Percentiles rank a stretch among this genome's conserved stretches.
These are phyloP conservation scores for Bruguiera gymnorhiza DNA, from an alignment of 345 rosid species.

Conservation along the genomic window DNA sequence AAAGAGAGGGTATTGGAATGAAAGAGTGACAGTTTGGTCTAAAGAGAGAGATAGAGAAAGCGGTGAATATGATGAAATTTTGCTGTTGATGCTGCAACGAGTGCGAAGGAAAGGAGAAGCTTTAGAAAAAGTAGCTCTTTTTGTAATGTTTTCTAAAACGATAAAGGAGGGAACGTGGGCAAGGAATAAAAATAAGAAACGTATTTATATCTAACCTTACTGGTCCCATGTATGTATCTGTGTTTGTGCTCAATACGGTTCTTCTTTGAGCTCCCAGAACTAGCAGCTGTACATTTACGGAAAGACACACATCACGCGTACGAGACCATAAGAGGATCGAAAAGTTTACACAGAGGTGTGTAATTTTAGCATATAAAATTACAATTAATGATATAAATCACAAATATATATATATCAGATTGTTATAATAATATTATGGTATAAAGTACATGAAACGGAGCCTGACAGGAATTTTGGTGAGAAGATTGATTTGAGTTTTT, in stretches of 20 bases:
- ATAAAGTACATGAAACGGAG: too few species aligned
- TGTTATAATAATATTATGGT: too few species aligned
- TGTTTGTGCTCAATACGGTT: conserved; percentile 22
- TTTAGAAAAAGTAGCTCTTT: conserved; percentile 41
- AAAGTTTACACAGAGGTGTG: too few species aligned
- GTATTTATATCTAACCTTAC: conserved; percentile 1
- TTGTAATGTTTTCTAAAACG: conserved; percentile 5
- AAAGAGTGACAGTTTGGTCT: background rate
- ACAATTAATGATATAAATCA: too few species aligned
- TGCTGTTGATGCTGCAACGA: conserved; percentile 32
- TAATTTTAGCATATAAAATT: too few species aligned
- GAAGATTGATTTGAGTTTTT: conserved; percentile 25
- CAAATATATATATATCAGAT: too few species aligned
- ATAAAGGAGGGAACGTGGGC: conserved; percentile 40
- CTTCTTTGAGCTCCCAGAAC: background rate
- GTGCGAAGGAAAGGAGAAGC: conserved; percentile 23
- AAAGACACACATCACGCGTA: background rate
- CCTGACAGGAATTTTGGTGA: too few species aligned
- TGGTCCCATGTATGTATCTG: background rate
- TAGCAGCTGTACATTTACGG: background rate
- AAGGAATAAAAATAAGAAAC: conserved; percentile 31
- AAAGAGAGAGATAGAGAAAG: conserved; percentile 22
- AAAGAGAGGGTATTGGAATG: conserved; percentile 14
- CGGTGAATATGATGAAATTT: conserved; percentile 49
- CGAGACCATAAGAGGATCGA: background rate